A percentile compares a stretch with the other conserved stretches of the same genome.
These are phyloP conservation scores for Hygrophila difformis DNA, from an alignment of 257 asterid species.

Conservation along the genomic window DNA sequence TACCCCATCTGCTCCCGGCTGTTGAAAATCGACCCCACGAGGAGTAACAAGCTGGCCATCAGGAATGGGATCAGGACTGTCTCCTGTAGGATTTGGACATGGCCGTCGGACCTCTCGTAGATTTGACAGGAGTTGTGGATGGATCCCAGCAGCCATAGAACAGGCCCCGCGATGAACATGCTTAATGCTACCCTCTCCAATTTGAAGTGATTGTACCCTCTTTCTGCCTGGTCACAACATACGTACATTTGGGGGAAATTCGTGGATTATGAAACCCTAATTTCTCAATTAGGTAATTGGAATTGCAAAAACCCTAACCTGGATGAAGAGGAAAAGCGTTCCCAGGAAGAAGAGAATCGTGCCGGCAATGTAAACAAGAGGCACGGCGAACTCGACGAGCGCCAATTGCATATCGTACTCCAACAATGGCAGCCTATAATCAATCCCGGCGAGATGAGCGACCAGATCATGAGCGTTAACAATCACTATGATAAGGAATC, in stretches of 20 bases:
- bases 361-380: constrained; percentile 43
- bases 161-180: constrained; percentile 67
- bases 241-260: too few species aligned
- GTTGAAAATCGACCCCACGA: constrained; percentile 55
- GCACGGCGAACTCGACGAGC: constrained; percentile 70
- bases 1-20: constrained; percentile 28
- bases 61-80: constrained; percentile 66
- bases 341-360: constrained; percentile 42
- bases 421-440: constrained; percentile 46
- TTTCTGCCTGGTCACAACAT: constrained; percentile 41
- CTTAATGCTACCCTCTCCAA: constrained; percentile 49
- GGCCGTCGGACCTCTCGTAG: constrained; percentile 77
- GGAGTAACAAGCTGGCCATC: constrained; percentile 58
- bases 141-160: constrained; percentile 76
- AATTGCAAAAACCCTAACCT: constrained; percentile 26
- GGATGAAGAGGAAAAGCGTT: constrained; percentile 57
- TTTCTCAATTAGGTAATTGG: too few species aligned
- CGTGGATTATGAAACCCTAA: too few species aligned
- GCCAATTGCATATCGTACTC: constrained; percentile 56
- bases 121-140: constrained; percentile 79
- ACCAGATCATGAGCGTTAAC: constrained; percentile 75
- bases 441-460: constrained; percentile 74
- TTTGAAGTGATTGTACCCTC: constrained; percentile 26
- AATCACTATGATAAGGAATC: constrained; percentile 21
- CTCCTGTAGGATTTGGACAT: constrained; percentile 71